Evolutionary conservation across 2,329 filamentous ascomycete genomes (phyloP), one percentile per base, ranked within the genome.

Genomic region (Claviceps cyperi): DNA sequence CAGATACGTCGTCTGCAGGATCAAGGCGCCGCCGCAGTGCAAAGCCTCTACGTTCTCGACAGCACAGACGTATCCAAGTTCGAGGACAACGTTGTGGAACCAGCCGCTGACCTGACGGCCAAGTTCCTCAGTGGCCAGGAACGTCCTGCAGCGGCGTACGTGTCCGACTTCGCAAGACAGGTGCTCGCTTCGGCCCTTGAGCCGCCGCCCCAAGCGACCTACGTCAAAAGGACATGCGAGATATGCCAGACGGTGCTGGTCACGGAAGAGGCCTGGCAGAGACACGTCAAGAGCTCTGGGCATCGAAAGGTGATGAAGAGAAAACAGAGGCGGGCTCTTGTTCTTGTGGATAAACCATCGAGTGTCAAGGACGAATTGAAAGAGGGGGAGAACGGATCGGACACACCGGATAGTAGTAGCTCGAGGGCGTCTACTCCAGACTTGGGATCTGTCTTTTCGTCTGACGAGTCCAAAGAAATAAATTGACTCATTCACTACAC

Each of bases 31-130:
- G 66, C 71, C 8, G 70, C 72, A 1, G 62, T 78, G 47, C 64
- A 76, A 21, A 77, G 70, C 37, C 69, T 96, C 1, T 97, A 86
- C 62, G 67, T 97, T 2, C 67, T 97, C 1, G 87, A 98, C 65
- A 86, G 86, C 54, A 88, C 84, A 2, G 74, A 92, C 56, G 69
- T 82, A 2, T 59, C 70, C 0, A 60, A 66, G 1, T 96, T 86
- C 74, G 58, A 73, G 0, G 62, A 72, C 0, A 68, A 73, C n/a
- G 86, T 96, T 2, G 72, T 80, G 1, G 66, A 72, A 2, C 81
- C 81, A 2, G 89, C 86, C 0, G 68, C 77, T 1, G 62, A 69
- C 1, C 66, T 96, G 28, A 76, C 83, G 0, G 62, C 69, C 13
- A 62, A 68, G 0, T 94, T 94, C 58, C 71, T 96, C 0, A 59